Conservation (phyloP, 106 monocot species). For the Posidonia australis region DNA sequence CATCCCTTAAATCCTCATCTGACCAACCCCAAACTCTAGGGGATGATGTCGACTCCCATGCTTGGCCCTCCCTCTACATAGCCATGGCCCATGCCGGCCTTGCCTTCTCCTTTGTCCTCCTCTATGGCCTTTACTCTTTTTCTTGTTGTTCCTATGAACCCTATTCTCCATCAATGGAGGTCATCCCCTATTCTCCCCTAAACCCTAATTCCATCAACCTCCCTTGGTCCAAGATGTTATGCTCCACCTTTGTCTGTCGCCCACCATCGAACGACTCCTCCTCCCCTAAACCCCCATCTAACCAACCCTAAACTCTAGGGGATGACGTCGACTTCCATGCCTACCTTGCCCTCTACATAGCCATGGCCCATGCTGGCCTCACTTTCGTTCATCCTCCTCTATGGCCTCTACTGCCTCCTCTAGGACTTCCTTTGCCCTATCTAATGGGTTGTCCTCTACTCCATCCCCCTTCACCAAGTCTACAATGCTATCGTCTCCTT, state of each 20-base stretch:
- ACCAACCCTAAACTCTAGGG: constrained; percentile 26
- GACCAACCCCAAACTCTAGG: no score
- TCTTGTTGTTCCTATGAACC: no score
- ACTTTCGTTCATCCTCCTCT: constrained; percentile 49
- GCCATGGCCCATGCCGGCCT: no score
- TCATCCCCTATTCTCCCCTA: constrained; percentile 5
- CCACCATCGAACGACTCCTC: not conserved
- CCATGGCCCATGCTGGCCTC: no score
- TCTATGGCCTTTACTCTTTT: no score
- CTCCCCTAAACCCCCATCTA: not conserved
- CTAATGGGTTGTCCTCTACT: constrained; percentile 79
- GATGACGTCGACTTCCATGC: no score
- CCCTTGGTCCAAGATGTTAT: constrained; percentile 22
- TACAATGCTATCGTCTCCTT: constrained; percentile 54
- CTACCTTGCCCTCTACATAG: no score
- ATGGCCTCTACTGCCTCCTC: constrained; percentile 55
- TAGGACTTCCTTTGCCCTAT: constrained; percentile 65
- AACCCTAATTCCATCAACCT: not conserved
- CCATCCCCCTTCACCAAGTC: constrained; percentile 73
- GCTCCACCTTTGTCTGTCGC: constrained; percentile 11
- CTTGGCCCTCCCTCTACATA: no score
- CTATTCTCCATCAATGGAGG: not conserved
- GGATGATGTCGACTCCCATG: no score
- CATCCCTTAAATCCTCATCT: not conserved
- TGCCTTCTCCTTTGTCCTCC: constrained; percentile 37